phyloP scores from a whole-genome alignment of 805 yeast species.

The Middelhovenomyces tepae region DNA sequence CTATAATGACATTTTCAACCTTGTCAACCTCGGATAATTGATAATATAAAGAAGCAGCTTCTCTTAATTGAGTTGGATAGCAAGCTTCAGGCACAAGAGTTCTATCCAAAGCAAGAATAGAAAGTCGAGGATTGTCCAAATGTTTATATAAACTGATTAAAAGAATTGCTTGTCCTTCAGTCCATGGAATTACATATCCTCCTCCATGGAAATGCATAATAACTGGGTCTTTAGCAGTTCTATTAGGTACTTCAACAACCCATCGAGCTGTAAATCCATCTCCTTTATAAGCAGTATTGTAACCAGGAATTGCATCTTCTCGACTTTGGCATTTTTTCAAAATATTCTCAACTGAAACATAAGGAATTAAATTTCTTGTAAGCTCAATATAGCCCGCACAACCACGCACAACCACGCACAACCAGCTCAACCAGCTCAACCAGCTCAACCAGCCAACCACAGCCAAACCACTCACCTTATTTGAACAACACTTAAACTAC shows the following conservation, averaged over 20 bases:
- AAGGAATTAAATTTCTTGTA: too few species aligned
- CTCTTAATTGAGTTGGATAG: constrained; percentile 10
- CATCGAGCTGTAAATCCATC: too few species aligned
- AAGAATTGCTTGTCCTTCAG: constrained; percentile 5
- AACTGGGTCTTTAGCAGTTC: constrained; percentile 13
- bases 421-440: too few species aligned
- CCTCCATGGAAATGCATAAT: constrained; percentile 15
- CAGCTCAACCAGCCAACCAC: too few species aligned
- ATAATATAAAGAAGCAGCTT: constrained; percentile 9
- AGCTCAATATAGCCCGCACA: too few species aligned
- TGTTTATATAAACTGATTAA: constrained; percentile 5
- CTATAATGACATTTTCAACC: constrained; percentile 8
- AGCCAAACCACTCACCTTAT: too few species aligned
- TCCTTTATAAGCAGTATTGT: too few species aligned
- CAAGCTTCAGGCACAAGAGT: constrained; percentile 8
- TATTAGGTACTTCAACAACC: constrained; percentile 11
- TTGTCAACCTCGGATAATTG: constrained; percentile 9
- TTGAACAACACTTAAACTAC: too few species aligned
- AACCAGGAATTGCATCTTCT: too few species aligned
- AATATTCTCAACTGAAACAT: too few species aligned
- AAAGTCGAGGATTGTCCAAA: constrained; percentile 8
- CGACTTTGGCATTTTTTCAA: too few species aligned
- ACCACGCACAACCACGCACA: too few species aligned
- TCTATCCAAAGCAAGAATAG: constrained; percentile 10
- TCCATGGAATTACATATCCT: constrained; percentile 10